These are phyloP conservation scores for Colletotrichum lupini DNA, from an alignment of 2,329 filamentous ascomycete genomes.

Conservation along the genomic window DNA sequence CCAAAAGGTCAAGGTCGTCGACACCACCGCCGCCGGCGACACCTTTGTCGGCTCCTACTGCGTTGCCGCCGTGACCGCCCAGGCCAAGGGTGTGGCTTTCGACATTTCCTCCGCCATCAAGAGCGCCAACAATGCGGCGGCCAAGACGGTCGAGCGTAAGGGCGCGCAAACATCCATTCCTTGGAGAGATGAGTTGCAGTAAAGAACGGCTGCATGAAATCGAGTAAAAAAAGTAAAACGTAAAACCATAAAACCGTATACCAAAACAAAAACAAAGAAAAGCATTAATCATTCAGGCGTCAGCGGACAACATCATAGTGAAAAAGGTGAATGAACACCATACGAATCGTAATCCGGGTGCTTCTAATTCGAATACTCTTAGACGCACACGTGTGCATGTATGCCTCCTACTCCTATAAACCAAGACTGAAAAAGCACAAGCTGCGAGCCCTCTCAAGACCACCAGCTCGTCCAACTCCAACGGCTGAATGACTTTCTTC, in stretches of 20 bases:
- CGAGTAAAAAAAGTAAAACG: not conserved
- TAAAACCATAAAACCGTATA: not conserved
- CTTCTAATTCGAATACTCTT: not conserved
- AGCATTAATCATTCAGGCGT: not conserved
- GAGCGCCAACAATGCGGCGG: slow-evolving; percentile 63
- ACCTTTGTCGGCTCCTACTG: slow-evolving; percentile 94
- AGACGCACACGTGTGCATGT: not conserved
- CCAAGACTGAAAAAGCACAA: not conserved
- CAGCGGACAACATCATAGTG: not conserved
- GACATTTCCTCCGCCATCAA: slow-evolving; percentile 66
- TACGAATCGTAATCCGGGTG: not conserved
- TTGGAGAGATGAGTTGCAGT: slow-evolving; percentile 53
- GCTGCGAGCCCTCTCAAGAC: not conserved
- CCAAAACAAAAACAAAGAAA: not conserved
- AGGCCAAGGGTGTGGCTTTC: slow-evolving; percentile 47
- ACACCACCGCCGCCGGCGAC: slow-evolving; percentile 94
- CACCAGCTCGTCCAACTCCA: slow-evolving; percentile 34
- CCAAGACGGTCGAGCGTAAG: slow-evolving; percentile 54
- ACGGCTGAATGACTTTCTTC: slow-evolving; percentile 8
- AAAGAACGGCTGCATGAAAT: not conserved
- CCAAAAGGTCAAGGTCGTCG: slow-evolving; percentile 80
- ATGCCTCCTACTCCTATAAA: not conserved
- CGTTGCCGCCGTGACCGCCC: slow-evolving; percentile 71
- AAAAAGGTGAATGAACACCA: not conserved
- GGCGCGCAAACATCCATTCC: slow-evolving; percentile 57